These are phyloP conservation scores for Penicillium brevicompactum DNA, from an alignment of 2,329 filamentous ascomycete genomes.

Conservation along the genomic window DNA sequence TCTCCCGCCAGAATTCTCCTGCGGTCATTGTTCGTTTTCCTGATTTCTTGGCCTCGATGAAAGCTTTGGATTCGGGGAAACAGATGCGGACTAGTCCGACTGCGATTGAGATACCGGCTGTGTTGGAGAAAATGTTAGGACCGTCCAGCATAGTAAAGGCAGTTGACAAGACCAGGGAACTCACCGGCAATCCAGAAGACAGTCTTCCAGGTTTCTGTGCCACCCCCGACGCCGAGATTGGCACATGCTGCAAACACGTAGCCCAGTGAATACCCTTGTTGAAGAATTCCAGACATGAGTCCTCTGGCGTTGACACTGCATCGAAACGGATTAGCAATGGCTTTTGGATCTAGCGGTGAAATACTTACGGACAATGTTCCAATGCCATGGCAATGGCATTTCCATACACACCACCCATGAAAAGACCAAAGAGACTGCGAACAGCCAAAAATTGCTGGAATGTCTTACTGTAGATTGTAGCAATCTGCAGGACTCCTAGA, in stretches of 20 bases:
- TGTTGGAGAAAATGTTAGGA: neutral
- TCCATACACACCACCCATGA: conserved; percentile 81
- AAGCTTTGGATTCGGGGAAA: conserved; percentile 76
- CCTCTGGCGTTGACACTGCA: conserved; percentile 64
- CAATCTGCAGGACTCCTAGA: conserved; percentile 70
- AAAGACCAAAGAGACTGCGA: conserved; percentile 71
- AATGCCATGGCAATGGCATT: conserved; percentile 78
- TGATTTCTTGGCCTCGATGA: conserved; percentile 67
- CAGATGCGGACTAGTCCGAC: conserved; percentile 68
- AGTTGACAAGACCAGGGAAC: conserved; percentile 23
- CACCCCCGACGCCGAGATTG: conserved; percentile 70
- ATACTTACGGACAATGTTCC: conserved; percentile 65
- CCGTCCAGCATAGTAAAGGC: no score
- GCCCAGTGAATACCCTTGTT: conserved; percentile 79
- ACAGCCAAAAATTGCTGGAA: conserved; percentile 77
- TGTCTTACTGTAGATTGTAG: conserved; percentile 73
- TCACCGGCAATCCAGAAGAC: conserved; percentile 68
- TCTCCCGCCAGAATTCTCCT: conserved; percentile 68
- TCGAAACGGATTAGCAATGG: neutral
- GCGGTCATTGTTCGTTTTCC: conserved; percentile 53
- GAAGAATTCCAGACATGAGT: conserved; percentile 78
- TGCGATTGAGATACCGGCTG: conserved; percentile 41
- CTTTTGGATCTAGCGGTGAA: neutral
- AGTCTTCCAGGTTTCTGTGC: conserved; percentile 64
- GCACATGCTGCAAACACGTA: conserved; percentile 74